A percentile compares a stretch with the other conserved stretches of the same genome.
These are phyloP conservation scores for Madurella mycetomatis DNA, from an alignment of 2,329 filamentous ascomycete genomes.

Conservation along the genomic window DNA sequence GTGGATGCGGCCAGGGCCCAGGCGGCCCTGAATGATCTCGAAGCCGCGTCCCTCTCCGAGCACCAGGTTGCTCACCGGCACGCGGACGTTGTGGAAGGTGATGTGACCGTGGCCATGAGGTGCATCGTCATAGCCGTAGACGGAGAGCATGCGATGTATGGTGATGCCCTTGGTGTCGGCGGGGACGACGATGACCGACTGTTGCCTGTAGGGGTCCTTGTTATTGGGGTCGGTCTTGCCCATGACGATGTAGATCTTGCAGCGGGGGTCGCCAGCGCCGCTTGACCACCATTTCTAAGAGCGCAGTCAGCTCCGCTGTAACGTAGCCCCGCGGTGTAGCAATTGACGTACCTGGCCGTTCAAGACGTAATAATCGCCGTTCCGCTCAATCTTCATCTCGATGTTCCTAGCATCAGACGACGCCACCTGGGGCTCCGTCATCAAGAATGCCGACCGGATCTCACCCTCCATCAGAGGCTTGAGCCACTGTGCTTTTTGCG, in stretches of 20 bases:
- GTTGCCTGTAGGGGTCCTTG: constrained; percentile 76
- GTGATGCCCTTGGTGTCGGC: constrained; percentile 77
- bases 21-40: constrained; percentile 95
- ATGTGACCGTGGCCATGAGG: constrained; percentile 96
- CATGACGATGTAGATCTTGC: constrained; percentile 93
- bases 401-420: constrained; percentile 93
- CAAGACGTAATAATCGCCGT: constrained; percentile 84
- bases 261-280: constrained; percentile 87
- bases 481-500: constrained; percentile 81
- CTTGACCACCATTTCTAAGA: constrained; percentile 97
- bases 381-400: constrained; percentile 71
- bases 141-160: constrained; percentile 88
- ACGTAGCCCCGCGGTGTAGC: not conserved
- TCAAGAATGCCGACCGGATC: constrained; percentile 86
- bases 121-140: constrained; percentile 97
- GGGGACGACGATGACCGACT: constrained; percentile 89
- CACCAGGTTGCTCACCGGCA: constrained; percentile 78
- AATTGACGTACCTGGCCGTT: constrained; percentile 68
- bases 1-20: constrained; percentile 94
- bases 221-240: constrained; percentile 80
- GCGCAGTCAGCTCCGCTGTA: constrained; percentile 22
- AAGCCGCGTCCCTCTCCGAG: constrained; percentile 92
- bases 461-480: constrained; percentile 74
- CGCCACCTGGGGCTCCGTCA: constrained; percentile 88
- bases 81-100: constrained; percentile 81